Conservation (phyloP, 2,329 filamentous ascomycete genomes). For the Cordyceps farinosa region DNA sequence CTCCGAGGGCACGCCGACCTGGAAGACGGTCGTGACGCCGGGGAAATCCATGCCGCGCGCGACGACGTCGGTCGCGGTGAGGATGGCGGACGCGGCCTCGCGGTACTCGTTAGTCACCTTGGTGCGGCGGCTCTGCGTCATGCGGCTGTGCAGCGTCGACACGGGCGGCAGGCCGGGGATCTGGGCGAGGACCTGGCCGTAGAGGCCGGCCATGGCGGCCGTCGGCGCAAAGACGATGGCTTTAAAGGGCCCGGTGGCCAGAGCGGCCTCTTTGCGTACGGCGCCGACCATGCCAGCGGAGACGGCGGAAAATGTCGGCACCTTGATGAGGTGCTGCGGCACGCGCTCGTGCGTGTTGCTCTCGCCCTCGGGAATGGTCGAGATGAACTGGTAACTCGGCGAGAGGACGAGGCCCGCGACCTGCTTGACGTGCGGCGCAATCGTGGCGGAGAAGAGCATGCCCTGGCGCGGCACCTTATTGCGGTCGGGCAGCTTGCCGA, state of each 20-base stretch:
- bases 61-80: constrained; percentile 68
- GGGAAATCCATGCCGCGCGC: constrained; percentile 72
- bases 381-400: constrained; percentile 72
- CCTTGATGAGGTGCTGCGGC: constrained; percentile 65
- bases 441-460: constrained; percentile 82
- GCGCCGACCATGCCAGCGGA: constrained; percentile 55
- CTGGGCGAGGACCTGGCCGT: constrained; percentile 42
- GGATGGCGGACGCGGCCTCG: constrained; percentile 45
- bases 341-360: constrained; percentile 72
- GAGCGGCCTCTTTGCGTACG: constrained; percentile 43
- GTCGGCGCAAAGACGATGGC: constrained; percentile 77
- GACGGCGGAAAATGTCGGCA: constrained; percentile 69
- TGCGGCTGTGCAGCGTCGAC: constrained; percentile 48
- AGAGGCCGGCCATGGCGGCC: constrained; percentile 49
- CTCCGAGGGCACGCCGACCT: constrained; percentile 56
- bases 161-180: constrained; percentile 41
- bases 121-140: constrained; percentile 48
- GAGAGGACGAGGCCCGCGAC: constrained; percentile 68
- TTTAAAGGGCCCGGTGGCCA: constrained; percentile 60
- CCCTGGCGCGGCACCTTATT: constrained; percentile 59
- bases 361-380: constrained; percentile 73
- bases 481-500: constrained; percentile 65
- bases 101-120: constrained; percentile 63
- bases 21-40: constrained; percentile 63
- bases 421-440: constrained; percentile 73